These are phyloP conservation scores for Urostyla sp. DNA, from an alignment of 73 alveolate species.

Conservation along the genomic window DNA sequence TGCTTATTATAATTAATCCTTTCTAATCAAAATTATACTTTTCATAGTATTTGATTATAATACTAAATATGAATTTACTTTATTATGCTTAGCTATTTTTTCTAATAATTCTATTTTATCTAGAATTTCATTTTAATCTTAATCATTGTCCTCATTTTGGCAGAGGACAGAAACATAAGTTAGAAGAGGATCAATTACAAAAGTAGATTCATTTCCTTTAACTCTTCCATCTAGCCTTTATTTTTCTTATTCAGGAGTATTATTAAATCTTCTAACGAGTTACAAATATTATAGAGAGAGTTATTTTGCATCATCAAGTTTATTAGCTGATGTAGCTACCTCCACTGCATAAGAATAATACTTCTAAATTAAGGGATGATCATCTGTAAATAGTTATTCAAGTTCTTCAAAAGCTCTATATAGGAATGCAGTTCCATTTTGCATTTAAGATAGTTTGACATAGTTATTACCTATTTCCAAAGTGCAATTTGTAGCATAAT, in stretches of 20 bases:
- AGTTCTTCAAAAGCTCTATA: constrained; percentile 6
- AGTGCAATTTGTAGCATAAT: constrained; percentile 17
- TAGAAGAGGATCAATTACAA: constrained; percentile 28
- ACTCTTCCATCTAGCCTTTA: no score
- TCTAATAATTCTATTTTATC: background rate
- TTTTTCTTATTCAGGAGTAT: background rate
- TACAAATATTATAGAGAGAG: background rate
- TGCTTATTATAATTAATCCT: constrained; percentile 5
- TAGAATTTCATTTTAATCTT: background rate
- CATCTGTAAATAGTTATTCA: background rate
- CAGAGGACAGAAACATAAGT: background rate
- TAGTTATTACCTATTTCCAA: constrained; percentile 34
- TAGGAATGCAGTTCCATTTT: constrained; percentile 12
- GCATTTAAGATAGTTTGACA: background rate
- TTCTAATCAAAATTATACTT: constrained; percentile 24
- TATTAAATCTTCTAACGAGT: background rate
- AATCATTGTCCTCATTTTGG: background rate
- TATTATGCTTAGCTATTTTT: background rate
- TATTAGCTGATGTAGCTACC: constrained; percentile 15
- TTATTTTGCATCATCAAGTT: background rate
- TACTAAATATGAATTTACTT: constrained; percentile 7
- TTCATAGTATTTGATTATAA: constrained; percentile 13
- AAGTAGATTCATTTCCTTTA: constrained; percentile 7
- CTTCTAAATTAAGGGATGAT: constrained; percentile 27
- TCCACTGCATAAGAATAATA: constrained; percentile 43